These are phyloP conservation scores for Cicer chorassanicum DNA, from an alignment of 306 rosid species.

Conservation along the genomic window DNA sequence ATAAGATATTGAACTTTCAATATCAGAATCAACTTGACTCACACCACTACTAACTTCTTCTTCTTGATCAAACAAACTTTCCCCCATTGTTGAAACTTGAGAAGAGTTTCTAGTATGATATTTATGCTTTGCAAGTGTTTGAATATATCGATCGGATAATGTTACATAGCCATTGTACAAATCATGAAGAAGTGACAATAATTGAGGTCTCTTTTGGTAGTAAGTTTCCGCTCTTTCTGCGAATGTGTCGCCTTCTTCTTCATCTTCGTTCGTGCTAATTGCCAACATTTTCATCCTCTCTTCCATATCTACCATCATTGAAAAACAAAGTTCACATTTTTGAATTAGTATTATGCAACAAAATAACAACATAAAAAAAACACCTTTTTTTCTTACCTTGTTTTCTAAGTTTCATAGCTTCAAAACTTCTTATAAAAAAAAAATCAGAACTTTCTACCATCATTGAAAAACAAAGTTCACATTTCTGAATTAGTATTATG, in stretches of 20 bases:
- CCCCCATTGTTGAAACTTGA: constrained; percentile 57
- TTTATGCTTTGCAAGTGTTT: constrained; percentile 60
- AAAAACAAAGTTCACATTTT: constrained; percentile 8
- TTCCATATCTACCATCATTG: constrained; percentile 67
- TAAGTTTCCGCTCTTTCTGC: constrained; percentile 90
- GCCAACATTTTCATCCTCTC: constrained; percentile 76
- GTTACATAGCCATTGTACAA: constrained; percentile 83
- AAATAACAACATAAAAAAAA: background rate
- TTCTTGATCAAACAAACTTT: constrained; percentile 59
- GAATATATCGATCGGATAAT: constrained; percentile 79
- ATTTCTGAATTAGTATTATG: background rate
- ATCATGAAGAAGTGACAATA: constrained; percentile 74
- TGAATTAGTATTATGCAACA: background rate
- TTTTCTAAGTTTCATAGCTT: constrained; percentile 30
- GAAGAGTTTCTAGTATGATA: constrained; percentile 62
- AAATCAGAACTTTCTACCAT: constrained; percentile 50
- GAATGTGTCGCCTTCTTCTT: constrained; percentile 65
- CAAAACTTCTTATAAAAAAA: background rate
- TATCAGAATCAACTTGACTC: constrained; percentile 69
- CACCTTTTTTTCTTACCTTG: constrained; percentile 23
- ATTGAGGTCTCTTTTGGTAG: constrained; percentile 88
- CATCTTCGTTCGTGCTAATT: constrained; percentile 51
- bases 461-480: constrained; percentile 19
- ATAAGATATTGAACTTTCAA: constrained; percentile 80
- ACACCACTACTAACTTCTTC: constrained; percentile 51